Conservation (phyloP, 129 eudicot genomes). For the Gnaphalium uliginosum region DNA sequence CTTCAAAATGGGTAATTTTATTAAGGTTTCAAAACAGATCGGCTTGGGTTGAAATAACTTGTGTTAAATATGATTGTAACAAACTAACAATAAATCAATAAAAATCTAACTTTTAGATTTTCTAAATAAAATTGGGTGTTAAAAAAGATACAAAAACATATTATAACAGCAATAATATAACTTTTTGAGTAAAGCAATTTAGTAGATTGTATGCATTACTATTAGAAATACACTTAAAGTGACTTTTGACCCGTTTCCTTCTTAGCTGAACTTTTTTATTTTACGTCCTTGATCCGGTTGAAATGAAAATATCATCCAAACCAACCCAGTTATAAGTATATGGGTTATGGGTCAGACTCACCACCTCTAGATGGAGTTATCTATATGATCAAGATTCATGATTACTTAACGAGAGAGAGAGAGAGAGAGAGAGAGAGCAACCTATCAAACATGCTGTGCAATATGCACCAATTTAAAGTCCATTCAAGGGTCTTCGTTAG, state of each 20-base stretch:
- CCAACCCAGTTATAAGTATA: not conserved
- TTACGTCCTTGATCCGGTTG: not conserved
- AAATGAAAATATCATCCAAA: not conserved
- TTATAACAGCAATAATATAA: not conserved
- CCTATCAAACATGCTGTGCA: constrained; percentile 99
- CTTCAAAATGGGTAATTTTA: not conserved
- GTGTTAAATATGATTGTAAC: not conserved
- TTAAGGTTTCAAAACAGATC: not conserved
- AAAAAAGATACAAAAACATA: not conserved
- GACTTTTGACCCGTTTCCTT: not conserved
- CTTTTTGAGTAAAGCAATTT: not conserved
- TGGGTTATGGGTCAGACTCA: not conserved
- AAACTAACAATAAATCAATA: too few species aligned
- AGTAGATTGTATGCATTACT: not conserved
- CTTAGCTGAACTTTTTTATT: not conserved
- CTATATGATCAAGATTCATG: not conserved
- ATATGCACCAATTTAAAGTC: constrained; percentile 91
- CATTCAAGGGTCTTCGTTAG: constrained; percentile 94
- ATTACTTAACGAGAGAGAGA: constrained; percentile 2
- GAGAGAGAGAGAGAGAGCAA: constrained; percentile 31
- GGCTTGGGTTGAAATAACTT: not conserved
- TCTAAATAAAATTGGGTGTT: not conserved
- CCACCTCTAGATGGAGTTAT: constrained; percentile 15
- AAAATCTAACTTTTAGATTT: not conserved
- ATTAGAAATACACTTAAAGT: not conserved